phyloP scores from a whole-genome alignment of 306 rosid species.

The Glycine soja region DNA sequence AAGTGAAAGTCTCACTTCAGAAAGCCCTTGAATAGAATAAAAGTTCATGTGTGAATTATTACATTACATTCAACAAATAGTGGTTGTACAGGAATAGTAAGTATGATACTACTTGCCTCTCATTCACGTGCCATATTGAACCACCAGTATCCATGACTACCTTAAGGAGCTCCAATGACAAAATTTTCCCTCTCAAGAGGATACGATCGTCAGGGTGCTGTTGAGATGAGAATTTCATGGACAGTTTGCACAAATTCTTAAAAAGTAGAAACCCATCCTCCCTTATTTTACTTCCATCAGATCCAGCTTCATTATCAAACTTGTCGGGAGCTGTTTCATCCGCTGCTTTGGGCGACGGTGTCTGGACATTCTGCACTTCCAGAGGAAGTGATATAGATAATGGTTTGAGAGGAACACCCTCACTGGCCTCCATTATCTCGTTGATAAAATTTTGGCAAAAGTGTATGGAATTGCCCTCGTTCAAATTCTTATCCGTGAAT shows the following conservation, averaged over 20 bases:
- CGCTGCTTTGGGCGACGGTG: conserved; percentile 44
- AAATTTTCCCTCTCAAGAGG: conserved; percentile 89
- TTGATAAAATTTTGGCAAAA: conserved; percentile 82
- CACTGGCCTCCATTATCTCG: conserved; percentile 84
- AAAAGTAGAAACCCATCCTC: conserved; percentile 92
- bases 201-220: conserved; percentile 92
- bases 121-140: conserved; percentile 81
- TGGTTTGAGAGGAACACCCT: conserved; percentile 59
- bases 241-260: conserved; percentile 90
- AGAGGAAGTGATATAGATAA: conserved; percentile 12
- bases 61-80: conserved; percentile 23
- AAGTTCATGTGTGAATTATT: conserved; percentile 27
- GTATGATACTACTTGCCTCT: conserved; percentile 74
- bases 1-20: conserved; percentile 24
- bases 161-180: conserved; percentile 97
- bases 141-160: conserved; percentile 88
- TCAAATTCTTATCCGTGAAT: conserved; percentile 92
- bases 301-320: conserved; percentile 56
- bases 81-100: conserved; percentile 29
- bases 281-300: conserved; percentile 78
- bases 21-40: conserved; percentile 18
- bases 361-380: conserved; percentile 56
- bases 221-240: conserved; percentile 94
- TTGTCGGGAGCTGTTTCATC: conserved; percentile 40
- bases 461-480: conserved; percentile 89